Evolutionary conservation across 345 rosid species (phyloP), one percentile per base, ranked within the genome.

Genomic region (Bruguiera parviflora): DNA sequence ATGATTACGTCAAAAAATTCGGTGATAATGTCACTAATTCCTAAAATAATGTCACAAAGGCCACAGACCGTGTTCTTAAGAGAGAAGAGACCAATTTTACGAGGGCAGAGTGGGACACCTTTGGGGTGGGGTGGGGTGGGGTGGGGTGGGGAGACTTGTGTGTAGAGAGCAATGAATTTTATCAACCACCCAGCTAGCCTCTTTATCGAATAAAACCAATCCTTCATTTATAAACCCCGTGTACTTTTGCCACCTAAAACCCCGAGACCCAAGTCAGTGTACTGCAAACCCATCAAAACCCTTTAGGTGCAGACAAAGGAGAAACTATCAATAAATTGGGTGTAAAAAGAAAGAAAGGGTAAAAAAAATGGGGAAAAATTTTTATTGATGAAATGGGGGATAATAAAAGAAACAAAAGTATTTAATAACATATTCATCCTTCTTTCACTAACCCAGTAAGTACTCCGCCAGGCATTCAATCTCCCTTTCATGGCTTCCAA

Each of bases 321-420:
- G 61, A 57, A 8, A 37, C 1, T 2, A 8, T 22, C 29, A 31
- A 47, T 52, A 25, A 18, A 55, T 19, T 6, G 10, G 20, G 11
- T 1, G 21, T 24, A 27, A 43, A 3, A 13, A 43, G 4, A 9
- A 20, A 29, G 1, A 20, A 20, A 32, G 0, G 1, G 24, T 11
- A 35, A 35, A 13, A 79, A 77, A 74, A 85, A 68, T 72, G 75
- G 83, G 53, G 52, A 47, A 66, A 60, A 31, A 43, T 49, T 77
- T 75, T 81, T 83, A 83, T 87, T 87, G 77, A 81, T 75, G 70
- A 71, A 80, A 82, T 75, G 74, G 77, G 83, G 86, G 77, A 61
- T 59, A 74, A 69, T 46, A 61, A 66, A 77, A 64, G 78, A 55
- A 79, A 78, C 77, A 82, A 74, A 77, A 84, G 64, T 79, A 71